phyloP scores from a whole-genome alignment of 2,329 filamentous ascomycete genomes.

The Aureobasidium sp. region DNA sequence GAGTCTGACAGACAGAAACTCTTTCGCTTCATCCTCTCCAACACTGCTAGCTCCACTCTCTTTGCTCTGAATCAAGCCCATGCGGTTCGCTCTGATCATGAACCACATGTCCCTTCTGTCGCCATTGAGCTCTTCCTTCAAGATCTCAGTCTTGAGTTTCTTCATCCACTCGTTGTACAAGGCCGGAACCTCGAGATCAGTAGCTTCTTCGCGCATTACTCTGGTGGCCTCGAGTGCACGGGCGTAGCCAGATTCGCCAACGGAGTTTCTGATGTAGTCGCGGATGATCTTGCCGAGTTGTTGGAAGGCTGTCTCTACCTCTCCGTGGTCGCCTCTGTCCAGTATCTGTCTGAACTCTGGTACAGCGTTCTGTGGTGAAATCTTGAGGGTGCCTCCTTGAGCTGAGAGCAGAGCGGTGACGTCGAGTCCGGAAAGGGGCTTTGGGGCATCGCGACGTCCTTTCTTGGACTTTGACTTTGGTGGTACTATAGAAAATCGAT shows the following conservation, averaged over 20 bases:
- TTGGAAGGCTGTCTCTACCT: slow-evolving; percentile 45
- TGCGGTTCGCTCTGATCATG: slow-evolving; percentile 55
- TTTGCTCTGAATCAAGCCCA: slow-evolving; percentile 66
- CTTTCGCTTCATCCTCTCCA: slow-evolving; percentile 60
- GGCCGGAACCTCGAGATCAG: slow-evolving; percentile 65
- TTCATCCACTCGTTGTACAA: slow-evolving; percentile 70
- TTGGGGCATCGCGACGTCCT: slow-evolving; percentile 55
- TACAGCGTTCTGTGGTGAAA: slow-evolving; percentile 67
- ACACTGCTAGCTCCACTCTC: slow-evolving; percentile 60
- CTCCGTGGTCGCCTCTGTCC: slow-evolving; percentile 20
- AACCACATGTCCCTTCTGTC: slow-evolving; percentile 81
- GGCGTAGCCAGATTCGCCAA: slow-evolving; percentile 68
- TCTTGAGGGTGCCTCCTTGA: slow-evolving; percentile 36
- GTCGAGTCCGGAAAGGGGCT: slow-evolving; percentile 85
- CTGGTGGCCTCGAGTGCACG: slow-evolving; percentile 68
- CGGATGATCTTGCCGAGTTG: slow-evolving; percentile 70
- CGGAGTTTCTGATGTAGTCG: slow-evolving; percentile 61
- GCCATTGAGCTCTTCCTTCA: slow-evolving; percentile 64
- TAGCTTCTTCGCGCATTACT: slow-evolving; percentile 70
- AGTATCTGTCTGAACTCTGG: slow-evolving; percentile 86
- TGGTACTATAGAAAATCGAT: slow-evolving; percentile 50
- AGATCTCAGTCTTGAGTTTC: slow-evolving; percentile 64
- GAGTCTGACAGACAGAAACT: slow-evolving; percentile 22
- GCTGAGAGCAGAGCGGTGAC: slow-evolving; percentile 70
- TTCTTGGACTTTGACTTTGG: slow-evolving; percentile 67